Percentiles rank a stretch among this genome's conserved stretches.
phyloP scores from a whole-genome alignment of 2,329 filamentous ascomycete genomes.

The Xylariales sp. region DNA sequence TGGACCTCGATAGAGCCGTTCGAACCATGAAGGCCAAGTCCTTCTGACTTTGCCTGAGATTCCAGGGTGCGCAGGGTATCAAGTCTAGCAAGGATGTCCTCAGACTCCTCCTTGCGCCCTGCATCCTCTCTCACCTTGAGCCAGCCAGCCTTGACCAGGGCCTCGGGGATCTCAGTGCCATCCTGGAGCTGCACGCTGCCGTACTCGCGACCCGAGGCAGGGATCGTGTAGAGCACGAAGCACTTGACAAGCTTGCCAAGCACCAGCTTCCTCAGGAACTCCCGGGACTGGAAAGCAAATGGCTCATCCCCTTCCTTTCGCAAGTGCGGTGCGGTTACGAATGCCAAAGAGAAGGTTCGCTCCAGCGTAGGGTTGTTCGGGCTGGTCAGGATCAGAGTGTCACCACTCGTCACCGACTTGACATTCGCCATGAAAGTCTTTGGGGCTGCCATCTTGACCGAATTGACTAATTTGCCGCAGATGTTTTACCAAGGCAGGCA shows the following conservation, averaged over 20 bases:
- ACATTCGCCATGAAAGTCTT: constrained; percentile 66
- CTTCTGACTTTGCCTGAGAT: constrained; percentile 69
- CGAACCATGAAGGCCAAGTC: constrained; percentile 74
- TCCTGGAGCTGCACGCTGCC: constrained; percentile 74
- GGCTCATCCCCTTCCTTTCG: constrained; percentile 88
- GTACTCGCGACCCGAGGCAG: constrained; percentile 82
- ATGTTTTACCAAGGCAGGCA: too few relatives aligned
- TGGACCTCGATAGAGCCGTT: constrained; percentile 68
- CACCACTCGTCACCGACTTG: constrained; percentile 91
- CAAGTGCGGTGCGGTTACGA: constrained; percentile 82
- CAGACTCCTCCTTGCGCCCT: constrained; percentile 82
- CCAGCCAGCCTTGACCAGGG: constrained; percentile 84
- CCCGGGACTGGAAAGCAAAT: constrained; percentile 90
- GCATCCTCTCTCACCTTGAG: constrained; percentile 91
- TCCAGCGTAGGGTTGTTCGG: constrained; percentile 78
- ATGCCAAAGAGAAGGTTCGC: constrained; percentile 84
- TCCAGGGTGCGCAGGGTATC: constrained; percentile 77
- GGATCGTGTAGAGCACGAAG: constrained; percentile 81
- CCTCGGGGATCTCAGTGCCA: constrained; percentile 74
- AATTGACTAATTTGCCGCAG: too few relatives aligned
- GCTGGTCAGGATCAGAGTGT: constrained; percentile 81
- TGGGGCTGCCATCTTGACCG: constrained; percentile 23
- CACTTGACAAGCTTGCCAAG: constrained; percentile 88
- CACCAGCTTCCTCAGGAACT: constrained; percentile 78
- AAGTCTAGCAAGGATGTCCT: constrained; percentile 66